Base-by-base conservation (phyloP, 2,329 filamentous ascomycete genomes). In the Neofusicoccum kwambonambiense region DNA sequence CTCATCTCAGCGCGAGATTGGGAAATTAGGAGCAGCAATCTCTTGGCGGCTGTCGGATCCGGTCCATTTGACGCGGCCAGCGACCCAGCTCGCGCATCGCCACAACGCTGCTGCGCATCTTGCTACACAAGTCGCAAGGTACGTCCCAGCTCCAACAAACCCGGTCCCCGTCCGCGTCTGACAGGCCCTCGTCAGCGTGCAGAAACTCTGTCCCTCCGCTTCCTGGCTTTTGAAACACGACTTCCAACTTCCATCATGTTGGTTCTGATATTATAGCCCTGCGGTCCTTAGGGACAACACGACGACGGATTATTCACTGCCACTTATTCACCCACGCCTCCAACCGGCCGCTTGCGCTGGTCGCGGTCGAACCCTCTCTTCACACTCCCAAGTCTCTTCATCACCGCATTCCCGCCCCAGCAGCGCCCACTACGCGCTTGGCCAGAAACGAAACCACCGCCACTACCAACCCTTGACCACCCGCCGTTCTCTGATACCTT, bases 191-290 rank as follows among this genome's bases (percentile, higher is more conserved):
- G 54, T 45, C 41, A 58, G 31, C 42, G 5, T 60, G 56, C 56
- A 60, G 56, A 45, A 19, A 73, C 71, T 70, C 47, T 57, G 68
- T 64, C 64, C 54, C 54, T 27, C 65, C 44, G 35, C 63, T 64
- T 65, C 61, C 64, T 66, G 27, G 19, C 67, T 67, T 65, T 69
- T 69, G 70, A 71, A 73, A 74, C 73, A 70, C 71, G 70, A 57
- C 64, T 68, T 64, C 62, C 65, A 67, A 65, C 62, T 66, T 69
- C 65, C 73, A 72, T 64, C 66, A 78, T 77, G 76, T 72, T 74
- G 64, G 65, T 72, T 61, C 69, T 68, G 61, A 74, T 74, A 73
- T 77, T 74, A 76, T 77, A 77, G 72, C 74, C 68, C 62, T 44
- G 60, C 67, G 66, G 73, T 75, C 76, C 74, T 70, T 72, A 71